A percentile compares a stretch with the other conserved stretches of the same genome.
Evolutionary conservation across 768 basidiomycete genomes (phyloP).

Genomic region (Coprinopsis cinerea): DNA sequence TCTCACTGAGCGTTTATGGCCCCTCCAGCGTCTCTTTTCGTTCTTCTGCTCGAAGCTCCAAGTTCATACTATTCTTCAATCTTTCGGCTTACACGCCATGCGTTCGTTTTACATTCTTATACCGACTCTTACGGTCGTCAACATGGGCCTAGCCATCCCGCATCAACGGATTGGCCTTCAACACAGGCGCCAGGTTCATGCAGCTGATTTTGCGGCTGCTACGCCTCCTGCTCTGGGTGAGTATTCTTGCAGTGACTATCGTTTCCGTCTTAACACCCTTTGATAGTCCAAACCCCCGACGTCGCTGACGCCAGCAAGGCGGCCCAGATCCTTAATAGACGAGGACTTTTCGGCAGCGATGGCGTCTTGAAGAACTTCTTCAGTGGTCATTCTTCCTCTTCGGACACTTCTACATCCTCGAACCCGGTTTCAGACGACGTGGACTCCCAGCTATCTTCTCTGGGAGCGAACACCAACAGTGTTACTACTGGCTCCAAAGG

Average conservation of each 20-base stretch:
- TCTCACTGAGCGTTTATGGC: background rate
- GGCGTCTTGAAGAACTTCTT: background rate
- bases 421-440: background rate
- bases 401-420: background rate
- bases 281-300: background rate
- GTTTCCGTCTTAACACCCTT: background rate
- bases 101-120: conserved; percentile 9
- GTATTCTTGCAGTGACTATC: background rate
- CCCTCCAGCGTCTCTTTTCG: background rate
- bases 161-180: background rate
- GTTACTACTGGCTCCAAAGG: background rate
- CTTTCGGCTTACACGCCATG: conserved; percentile 6
- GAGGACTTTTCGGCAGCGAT: background rate
- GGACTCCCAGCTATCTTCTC: background rate
- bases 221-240: conserved; percentile 8
- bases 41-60: background rate
- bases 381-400: background rate
- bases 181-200: conserved; percentile 8
- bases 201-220: conserved; percentile 2
- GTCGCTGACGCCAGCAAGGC: background rate
- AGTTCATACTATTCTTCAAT: background rate
- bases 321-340: background rate
- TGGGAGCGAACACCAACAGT: conserved; percentile 1
- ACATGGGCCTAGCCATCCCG: conserved; percentile 4
- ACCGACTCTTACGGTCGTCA: conserved; percentile 2